Evolutionary conservation across 495 filamentous ascomycete genomes (phyloP), one percentile per base, ranked within the genome.

Genomic region (Penicillium herquei): DNA sequence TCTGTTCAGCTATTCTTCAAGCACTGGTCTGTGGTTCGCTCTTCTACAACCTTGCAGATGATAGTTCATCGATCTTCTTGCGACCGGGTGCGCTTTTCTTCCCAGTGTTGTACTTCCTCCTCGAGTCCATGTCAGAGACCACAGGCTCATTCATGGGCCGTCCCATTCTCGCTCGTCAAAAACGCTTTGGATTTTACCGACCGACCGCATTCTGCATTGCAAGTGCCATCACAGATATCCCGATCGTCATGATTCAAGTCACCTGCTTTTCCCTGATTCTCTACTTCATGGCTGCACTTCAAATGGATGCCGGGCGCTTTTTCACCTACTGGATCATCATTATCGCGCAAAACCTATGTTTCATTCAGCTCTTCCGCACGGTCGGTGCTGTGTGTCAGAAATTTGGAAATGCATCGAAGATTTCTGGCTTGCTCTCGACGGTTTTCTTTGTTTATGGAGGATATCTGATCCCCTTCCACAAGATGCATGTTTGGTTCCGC

Each of bases 361-460:
- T 89, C 76, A 87, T 87, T 13, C 78, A 92, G 32, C 84, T 89
- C 62, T 92, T 92, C 79, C 78, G 89, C 18, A 83, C 87, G 1
- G 77, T 92, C 9, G 89, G 85, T 40, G 92, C 89, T 50, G 48
- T 93, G 3, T 91, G 88, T 61, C 87, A 88, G 3, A 84, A 87
- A 51, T 95, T 95, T 57, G 90, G 92, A 63, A 89, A 89, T 51
- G 91, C 91, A 1, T 90, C 90, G 55, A 90, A 88, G 66, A 85
- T 91, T 48, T 88, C 87, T 1, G 85, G 85, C 0, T 72, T 89
- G 0, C 81, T 88, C 17, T 89, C 92, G 40, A 92, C 89, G 0
- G 67, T 95, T 6, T 90, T 91, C 67, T 86, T 95, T 47, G 74
- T 91, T 17, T 93, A 90, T 6, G 85, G 83, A 40, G 90, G 93